These are phyloP conservation scores for Mayamaea pseudoterrestris DNA, from an alignment of 108 stramenopile species.

Conservation along the genomic window DNA sequence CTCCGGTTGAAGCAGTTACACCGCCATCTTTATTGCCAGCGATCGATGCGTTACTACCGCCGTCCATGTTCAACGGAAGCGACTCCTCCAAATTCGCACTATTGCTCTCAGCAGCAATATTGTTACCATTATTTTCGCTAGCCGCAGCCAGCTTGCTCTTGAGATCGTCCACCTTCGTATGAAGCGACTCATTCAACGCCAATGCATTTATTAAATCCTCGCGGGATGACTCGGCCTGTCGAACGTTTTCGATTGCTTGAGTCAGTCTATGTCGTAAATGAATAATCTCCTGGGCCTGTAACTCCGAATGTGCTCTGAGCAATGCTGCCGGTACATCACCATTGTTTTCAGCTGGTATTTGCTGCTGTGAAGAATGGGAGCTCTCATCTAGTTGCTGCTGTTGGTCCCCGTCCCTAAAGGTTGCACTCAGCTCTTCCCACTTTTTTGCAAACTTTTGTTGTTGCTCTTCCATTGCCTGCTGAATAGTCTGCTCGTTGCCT, in stretches of 20 bases:
- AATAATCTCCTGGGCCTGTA: constrained; percentile 15
- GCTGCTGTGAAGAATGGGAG: no score
- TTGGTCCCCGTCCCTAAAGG: no score
- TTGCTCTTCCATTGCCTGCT: constrained; percentile 53
- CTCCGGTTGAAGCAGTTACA: neutral
- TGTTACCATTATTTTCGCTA: constrained; percentile 20
- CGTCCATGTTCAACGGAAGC: neutral
- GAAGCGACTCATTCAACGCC: constrained; percentile 54
- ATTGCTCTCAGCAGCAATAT: neutral
- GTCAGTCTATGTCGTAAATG: constrained; percentile 70
- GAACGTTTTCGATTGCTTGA: constrained; percentile 74
- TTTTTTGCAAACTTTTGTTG: constrained; percentile 50
- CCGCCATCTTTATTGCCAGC: neutral
- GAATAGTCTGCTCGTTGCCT: constrained; percentile 47
- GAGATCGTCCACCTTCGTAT: constrained; percentile 56
- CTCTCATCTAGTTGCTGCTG: no score
- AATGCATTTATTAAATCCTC: constrained; percentile 53
- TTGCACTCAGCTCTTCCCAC: constrained; percentile 47
- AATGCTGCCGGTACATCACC: constrained; percentile 12
- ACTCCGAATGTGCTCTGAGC: no score
- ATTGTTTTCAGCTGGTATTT: no score
- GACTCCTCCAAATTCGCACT: neutral
- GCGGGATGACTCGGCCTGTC: constrained; percentile 48
- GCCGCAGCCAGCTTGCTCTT: constrained; percentile 57
- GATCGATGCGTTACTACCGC: neutral